Conservation (phyloP, 2,329 filamentous ascomycete species). For the Trichoderma oligosporum region DNA sequence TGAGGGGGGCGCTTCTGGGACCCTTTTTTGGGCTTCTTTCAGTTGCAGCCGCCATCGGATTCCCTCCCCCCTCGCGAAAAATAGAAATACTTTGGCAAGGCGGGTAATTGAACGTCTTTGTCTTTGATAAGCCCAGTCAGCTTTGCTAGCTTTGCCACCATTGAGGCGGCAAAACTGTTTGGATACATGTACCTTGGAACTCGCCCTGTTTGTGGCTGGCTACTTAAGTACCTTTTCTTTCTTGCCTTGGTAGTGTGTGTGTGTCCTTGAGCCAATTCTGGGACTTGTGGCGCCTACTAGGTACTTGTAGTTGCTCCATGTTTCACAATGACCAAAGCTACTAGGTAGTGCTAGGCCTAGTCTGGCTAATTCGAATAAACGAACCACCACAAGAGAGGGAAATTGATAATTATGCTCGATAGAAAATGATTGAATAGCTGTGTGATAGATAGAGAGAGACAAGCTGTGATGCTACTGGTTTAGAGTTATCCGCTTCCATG, state of each 20-base stretch:
- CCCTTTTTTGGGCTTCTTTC: slow-evolving; percentile 1
- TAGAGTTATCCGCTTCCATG: not conserved
- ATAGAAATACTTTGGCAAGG: not conserved
- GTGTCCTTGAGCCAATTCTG: not conserved
- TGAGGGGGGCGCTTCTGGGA: slow-evolving; percentile 7
- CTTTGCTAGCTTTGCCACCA: slow-evolving; percentile 4
- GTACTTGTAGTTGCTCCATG: slow-evolving; percentile 23
- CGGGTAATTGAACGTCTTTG: not conserved
- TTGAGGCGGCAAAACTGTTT: not conserved
- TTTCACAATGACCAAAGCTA: slow-evolving; percentile 30
- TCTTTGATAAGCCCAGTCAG: not conserved
- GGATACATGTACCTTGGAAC: not conserved
- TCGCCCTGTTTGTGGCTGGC: not conserved
- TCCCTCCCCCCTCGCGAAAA: not conserved
- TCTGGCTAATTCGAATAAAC: slow-evolving; percentile 15
- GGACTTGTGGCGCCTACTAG: slow-evolving; percentile 18
- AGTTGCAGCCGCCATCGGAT: not conserved
- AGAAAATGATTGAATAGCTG: not conserved
- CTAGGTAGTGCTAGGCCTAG: slow-evolving; percentile 23
- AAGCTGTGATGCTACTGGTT: not conserved
- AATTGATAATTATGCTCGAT: not conserved
- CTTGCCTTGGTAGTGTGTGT: too few relatives aligned
- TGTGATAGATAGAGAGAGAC: not conserved
- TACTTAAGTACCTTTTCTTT: not conserved
- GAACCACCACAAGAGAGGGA: not conserved